Conservation (phyloP, 768 basidiomycete genomes). For the Russula sp. region DNA sequence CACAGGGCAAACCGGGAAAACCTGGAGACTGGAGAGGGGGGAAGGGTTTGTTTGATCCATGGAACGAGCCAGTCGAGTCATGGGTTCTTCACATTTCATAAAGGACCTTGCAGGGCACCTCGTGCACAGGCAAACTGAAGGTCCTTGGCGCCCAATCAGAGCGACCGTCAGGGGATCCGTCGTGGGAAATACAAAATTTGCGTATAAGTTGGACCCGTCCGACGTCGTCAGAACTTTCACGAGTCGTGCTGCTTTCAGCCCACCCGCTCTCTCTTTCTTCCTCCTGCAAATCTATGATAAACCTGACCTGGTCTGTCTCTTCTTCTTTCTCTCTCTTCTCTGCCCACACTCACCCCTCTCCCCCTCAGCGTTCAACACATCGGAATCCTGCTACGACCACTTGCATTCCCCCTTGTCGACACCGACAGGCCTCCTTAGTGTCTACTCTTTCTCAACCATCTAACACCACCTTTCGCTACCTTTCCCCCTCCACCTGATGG, state of each 20-base stretch:
- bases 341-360: neutral
- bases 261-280: neutral
- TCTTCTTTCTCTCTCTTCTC: neutral
- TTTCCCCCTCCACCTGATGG: slow-evolving; percentile 30
- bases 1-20: too few relatives aligned
- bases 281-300: slow-evolving; percentile 23
- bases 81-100: neutral
- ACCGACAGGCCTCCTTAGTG: slow-evolving; percentile 75
- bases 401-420: slow-evolving; percentile 50
- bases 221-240: neutral
- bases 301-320: slow-evolving; percentile 19
- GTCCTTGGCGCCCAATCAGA: too few relatives aligned
- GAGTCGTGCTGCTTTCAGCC: neutral
- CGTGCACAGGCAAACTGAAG: too few relatives aligned
- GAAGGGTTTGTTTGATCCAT: too few relatives aligned
- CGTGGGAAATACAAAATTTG: slow-evolving; percentile 7
- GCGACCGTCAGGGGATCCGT: neutral
- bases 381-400: slow-evolving; percentile 54
- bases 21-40: too few relatives aligned
- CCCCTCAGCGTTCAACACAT: slow-evolving; percentile 28
- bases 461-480: slow-evolving; percentile 5
- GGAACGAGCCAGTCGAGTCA: too few relatives aligned
- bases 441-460: slow-evolving; percentile 10
- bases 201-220: neutral
- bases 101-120: too few relatives aligned